phyloP scores from a whole-genome alignment of 164 flowering plant species.

The Amborella trichopoda region DNA sequence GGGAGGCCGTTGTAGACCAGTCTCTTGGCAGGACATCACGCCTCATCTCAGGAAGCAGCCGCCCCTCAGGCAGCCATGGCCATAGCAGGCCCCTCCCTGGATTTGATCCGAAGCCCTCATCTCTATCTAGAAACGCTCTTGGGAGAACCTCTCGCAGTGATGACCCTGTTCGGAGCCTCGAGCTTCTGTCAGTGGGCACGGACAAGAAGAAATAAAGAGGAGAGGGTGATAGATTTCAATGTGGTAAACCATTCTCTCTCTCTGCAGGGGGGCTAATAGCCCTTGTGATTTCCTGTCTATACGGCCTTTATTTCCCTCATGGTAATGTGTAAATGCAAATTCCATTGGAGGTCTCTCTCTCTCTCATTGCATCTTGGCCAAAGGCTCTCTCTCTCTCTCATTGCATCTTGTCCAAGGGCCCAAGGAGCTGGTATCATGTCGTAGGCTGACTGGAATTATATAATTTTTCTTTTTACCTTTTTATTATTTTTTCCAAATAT shows the following conservation, averaged over 20 bases:
- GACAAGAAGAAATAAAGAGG: constrained; percentile 27
- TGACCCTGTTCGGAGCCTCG: constrained; percentile 32
- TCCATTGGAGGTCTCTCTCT: too few species aligned
- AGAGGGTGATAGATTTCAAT: too few species aligned
- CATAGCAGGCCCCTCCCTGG: constrained; percentile 17
- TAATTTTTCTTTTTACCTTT: too few species aligned
- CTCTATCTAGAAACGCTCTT: constrained; percentile 14
- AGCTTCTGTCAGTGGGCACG: constrained; percentile 33
- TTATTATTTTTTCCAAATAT: too few species aligned
- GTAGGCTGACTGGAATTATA: too few species aligned
- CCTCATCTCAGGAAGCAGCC: constrained; percentile 17
- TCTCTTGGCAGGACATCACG: constrained; percentile 9
- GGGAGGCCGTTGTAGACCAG: constrained; percentile 14
- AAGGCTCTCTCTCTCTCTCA: too few species aligned
- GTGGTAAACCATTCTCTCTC: too few species aligned
- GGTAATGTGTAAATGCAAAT: too few species aligned
- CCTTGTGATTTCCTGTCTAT: constrained; percentile 2
- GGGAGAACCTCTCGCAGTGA: constrained; percentile 18
- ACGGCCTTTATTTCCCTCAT: background rate
- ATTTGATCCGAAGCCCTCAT: constrained; percentile 21
- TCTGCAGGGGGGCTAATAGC: too few species aligned
- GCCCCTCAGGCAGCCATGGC: constrained; percentile 15
- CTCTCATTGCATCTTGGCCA: too few species aligned
- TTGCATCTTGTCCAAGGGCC: too few species aligned
- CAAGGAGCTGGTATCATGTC: too few species aligned